A percentile compares a stretch with the other conserved stretches of the same genome.
phyloP scores from a whole-genome alignment of 352 stramenopile genomes.

The Globisporangium parvum region DNA sequence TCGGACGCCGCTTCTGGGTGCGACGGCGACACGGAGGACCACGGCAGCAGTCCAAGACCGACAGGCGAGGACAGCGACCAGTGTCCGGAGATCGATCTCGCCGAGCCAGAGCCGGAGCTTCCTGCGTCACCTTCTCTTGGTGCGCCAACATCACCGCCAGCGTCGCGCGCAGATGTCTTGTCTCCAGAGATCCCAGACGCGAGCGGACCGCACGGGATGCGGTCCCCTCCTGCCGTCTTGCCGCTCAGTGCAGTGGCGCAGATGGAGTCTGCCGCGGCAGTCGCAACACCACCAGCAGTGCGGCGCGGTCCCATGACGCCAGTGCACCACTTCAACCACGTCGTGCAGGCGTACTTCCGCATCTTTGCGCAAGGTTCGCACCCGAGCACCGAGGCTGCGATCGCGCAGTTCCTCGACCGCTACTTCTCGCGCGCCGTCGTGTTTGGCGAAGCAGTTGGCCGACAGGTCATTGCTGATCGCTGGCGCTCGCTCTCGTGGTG shows the following conservation, averaged over 20 bases:
- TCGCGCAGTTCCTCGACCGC: constrained; percentile 5
- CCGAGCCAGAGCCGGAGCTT: background rate
- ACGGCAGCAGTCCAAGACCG: background rate
- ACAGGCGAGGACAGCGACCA: constrained; percentile 1
- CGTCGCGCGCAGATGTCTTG: background rate
- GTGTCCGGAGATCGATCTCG: background rate
- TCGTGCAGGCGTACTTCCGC: constrained; percentile 10
- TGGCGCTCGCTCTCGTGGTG: constrained; percentile 17
- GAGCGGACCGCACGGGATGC: background rate
- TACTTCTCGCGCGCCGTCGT: constrained; percentile 8
- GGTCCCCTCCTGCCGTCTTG: background rate
- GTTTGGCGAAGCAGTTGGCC: constrained; percentile 5
- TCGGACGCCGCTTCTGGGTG: constrained; percentile 2
- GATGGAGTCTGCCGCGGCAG: background rate
- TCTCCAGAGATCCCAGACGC: background rate
- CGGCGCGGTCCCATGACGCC: constrained; percentile 9
- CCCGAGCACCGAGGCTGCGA: background rate
- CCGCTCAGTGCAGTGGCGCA: background rate
- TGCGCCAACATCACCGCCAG: background rate
- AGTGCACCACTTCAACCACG: constrained; percentile 7
- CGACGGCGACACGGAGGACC: constrained; percentile 8
- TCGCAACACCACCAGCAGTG: background rate
- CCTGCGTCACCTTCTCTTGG: background rate
- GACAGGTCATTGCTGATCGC: constrained; percentile 11
- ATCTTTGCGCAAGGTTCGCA: constrained; percentile 6